Percentiles rank a stretch among this genome's conserved stretches.
Evolutionary conservation across 2,329 filamentous ascomycete genomes (phyloP).

Genomic region (Furcasterigmium furcatum): DNA sequence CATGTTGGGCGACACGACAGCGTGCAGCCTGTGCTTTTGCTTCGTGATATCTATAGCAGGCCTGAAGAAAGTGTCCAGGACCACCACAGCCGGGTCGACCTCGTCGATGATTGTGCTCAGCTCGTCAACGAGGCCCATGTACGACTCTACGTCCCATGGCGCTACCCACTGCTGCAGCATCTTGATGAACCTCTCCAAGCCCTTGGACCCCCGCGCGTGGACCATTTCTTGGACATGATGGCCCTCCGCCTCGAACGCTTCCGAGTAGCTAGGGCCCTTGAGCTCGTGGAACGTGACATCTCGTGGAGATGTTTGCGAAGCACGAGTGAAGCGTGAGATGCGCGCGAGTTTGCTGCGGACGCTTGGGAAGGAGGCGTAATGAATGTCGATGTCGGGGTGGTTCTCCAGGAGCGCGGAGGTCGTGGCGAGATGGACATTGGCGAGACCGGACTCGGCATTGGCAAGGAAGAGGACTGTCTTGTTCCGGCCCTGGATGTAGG

Average conservation of each 20-base stretch:
- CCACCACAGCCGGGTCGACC: constrained; percentile 25
- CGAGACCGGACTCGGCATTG: constrained; percentile 26
- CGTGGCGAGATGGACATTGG: constrained; percentile 32
- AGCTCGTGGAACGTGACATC: constrained; percentile 21
- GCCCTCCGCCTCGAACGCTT: constrained; percentile 10
- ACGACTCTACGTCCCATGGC: constrained; percentile 25
- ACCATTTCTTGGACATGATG: constrained; percentile 14
- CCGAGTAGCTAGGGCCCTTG: constrained; percentile 13
- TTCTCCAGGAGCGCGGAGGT: constrained; percentile 27
- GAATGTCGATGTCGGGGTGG: constrained; percentile 25
- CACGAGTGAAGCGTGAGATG: constrained; percentile 10
- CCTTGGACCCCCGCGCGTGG: constrained; percentile 13
- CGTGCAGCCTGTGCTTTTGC: constrained; percentile 23
- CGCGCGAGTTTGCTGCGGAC: constrained; percentile 8
- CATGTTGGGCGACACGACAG: constrained; percentile 38
- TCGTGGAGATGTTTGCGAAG: constrained; percentile 10
- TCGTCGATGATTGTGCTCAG: constrained; percentile 19
- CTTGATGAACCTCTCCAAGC: constrained; percentile 7
- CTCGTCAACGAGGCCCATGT: constrained; percentile 20
- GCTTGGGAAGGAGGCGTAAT: constrained; percentile 27
- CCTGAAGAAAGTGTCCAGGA: constrained; percentile 25
- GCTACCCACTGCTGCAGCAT: constrained; percentile 16
- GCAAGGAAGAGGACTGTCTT: constrained; percentile 29
- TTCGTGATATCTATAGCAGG: constrained; percentile 17
- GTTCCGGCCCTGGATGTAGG: constrained; percentile 14